Evolutionary conservation across 306 rosid species (phyloP).

Genomic region (Canavalia ensiformis): DNA sequence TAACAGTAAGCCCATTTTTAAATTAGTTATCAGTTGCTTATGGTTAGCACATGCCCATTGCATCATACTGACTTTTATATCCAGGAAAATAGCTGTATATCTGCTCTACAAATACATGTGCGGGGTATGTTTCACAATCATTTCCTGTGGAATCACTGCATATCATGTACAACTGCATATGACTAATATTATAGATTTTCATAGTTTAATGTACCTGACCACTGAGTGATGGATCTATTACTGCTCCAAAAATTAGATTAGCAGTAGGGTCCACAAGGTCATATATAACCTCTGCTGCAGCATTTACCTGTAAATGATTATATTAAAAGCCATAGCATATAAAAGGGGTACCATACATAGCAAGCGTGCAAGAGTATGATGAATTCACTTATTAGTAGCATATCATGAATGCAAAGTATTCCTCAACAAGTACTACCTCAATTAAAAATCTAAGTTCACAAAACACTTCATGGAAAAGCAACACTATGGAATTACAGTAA

Average conservation of each 20-base stretch:
- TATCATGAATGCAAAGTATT: constrained; percentile 24
- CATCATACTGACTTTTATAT: neutral
- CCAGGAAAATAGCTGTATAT: neutral
- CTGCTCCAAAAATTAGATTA: constrained; percentile 90
- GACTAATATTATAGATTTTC: neutral
- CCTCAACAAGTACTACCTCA: constrained; percentile 34
- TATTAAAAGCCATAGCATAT: constrained; percentile 17
- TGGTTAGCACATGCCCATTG: neutral
- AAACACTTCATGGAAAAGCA: neutral
- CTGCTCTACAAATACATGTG: constrained; percentile 2
- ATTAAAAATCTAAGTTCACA: constrained; percentile 1
- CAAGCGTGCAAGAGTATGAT: neutral
- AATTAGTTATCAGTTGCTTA: neutral
- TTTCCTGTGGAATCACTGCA: constrained; percentile 6
- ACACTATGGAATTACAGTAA: neutral
- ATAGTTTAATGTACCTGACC: constrained; percentile 74
- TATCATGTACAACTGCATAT: neutral
- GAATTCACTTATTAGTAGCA: neutral
- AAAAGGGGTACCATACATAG: neutral
- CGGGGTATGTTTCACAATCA: constrained; percentile 7
- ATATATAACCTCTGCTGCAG: constrained; percentile 93
- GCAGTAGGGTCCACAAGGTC: constrained; percentile 95
- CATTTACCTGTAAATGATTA: constrained; percentile 70
- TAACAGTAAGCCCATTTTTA: neutral
- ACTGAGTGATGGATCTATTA: constrained; percentile 83